Percentiles rank a stretch among this genome's conserved stretches.
Conservation (phyloP, 1,284 basidiomycete species). For the Chalciporus sp. region DNA sequence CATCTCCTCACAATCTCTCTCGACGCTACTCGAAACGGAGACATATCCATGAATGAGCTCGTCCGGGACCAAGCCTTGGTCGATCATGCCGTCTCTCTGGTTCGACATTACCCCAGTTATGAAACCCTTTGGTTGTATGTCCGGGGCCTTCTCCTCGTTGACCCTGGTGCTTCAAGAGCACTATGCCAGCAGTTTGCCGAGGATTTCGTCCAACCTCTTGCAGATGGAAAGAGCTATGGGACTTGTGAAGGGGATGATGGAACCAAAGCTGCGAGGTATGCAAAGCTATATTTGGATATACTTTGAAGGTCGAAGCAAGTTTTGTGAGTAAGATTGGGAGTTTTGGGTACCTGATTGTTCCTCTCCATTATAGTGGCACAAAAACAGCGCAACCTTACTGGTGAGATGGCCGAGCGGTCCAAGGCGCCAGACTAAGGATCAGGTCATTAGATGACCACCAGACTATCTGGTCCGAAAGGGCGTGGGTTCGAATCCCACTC, state of each 20-base stretch:
- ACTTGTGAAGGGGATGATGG: background rate
- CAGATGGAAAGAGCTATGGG: background rate
- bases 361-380: too few species aligned
- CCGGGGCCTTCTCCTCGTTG: slow-evolving; percentile 5
- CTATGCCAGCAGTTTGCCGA: slow-evolving; percentile 13
- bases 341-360: too few species aligned
- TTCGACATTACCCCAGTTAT: slow-evolving; percentile 51
- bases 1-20: slow-evolving; percentile 43
- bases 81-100: slow-evolving; percentile 48
- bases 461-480: background rate
- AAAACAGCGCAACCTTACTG: background rate
- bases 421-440: slow-evolving; percentile 70
- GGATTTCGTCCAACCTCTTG: slow-evolving; percentile 23
- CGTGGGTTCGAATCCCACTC: background rate
- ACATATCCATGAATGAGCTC: slow-evolving; percentile 2
- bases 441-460: slow-evolving; percentile 28
- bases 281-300: slow-evolving; percentile 13
- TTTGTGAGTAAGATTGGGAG: too few species aligned
- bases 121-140: slow-evolving; percentile 64
- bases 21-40: slow-evolving; percentile 3
- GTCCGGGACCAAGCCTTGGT: slow-evolving; percentile 10
- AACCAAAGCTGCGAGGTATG: slow-evolving; percentile 9
- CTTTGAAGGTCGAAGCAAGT: too few species aligned
- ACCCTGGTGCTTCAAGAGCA: background rate
- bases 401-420: slow-evolving; percentile 69